Percentiles rank a stretch among this genome's conserved stretches.
phyloP scores from a whole-genome alignment of 257 asterid species.

The Eucommia ulmoides region DNA sequence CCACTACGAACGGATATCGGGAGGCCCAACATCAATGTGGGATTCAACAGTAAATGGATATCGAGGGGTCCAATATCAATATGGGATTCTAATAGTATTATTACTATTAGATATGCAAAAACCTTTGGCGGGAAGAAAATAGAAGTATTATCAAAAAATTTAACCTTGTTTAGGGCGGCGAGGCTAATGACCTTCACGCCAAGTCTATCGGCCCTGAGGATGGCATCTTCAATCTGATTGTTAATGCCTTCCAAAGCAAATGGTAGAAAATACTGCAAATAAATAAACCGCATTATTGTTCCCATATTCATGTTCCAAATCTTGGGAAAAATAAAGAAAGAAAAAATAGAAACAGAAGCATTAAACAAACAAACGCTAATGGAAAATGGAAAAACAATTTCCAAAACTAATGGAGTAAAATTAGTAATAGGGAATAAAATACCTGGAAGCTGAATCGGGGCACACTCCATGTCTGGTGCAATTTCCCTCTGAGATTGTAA shows the following conservation, averaged over 20 bases:
- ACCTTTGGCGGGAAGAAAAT: not conserved
- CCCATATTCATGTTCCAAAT: not conserved
- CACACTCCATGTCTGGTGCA: conserved; percentile 84
- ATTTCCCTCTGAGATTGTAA: conserved; percentile 50
- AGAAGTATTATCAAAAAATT: too few species aligned
- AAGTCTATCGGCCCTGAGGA: conserved; percentile 68
- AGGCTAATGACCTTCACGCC: conserved; percentile 96
- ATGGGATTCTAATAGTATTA: not conserved
- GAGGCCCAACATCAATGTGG: too few species aligned
- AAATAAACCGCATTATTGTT: not conserved
- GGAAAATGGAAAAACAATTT: not conserved
- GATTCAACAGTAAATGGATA: too few species aligned
- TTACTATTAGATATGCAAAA: too few species aligned
- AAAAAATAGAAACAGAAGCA: too few species aligned
- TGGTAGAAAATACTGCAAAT: conserved; percentile 73
- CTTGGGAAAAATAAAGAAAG: not conserved
- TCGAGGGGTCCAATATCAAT: too few species aligned
- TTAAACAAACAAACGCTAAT: too few species aligned
- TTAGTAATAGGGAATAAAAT: not conserved
- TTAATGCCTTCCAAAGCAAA: conserved; percentile 79
- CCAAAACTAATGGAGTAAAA: not conserved
- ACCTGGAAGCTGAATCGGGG: conserved; percentile 97
- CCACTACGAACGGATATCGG: too few species aligned
- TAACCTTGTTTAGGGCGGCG: conserved; percentile 95
- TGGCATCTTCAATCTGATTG: conserved; percentile 69